Evolutionary conservation across 805 yeast genomes (phyloP).

Genomic region (Ogataea haglerorum): DNA sequence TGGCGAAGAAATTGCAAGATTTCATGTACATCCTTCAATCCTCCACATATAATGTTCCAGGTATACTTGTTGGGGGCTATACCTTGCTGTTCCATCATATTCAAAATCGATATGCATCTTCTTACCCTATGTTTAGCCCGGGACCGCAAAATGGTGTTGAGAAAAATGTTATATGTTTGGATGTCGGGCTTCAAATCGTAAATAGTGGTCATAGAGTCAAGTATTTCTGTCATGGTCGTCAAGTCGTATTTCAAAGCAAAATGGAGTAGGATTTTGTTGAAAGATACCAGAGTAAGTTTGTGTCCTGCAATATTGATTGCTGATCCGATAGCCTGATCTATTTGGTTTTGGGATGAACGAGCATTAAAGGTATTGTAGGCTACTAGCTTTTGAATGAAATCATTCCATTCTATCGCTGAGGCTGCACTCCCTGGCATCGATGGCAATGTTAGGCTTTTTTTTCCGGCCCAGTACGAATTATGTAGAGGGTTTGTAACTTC

Average conservation of each 20-base stretch:
- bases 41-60: conserved; percentile 16
- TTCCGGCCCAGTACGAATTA: not conserved
- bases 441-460: not conserved
- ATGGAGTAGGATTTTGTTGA: conserved; percentile 5
- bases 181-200: conserved; percentile 5
- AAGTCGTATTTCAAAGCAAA: conserved; percentile 12
- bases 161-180: conserved; percentile 13
- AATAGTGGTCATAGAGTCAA: conserved; percentile 1
- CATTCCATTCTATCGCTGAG: conserved; percentile 2
- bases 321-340: conserved; percentile 1
- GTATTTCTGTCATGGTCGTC: conserved; percentile 2
- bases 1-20: conserved; percentile 4
- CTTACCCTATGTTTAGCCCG: conserved; percentile 8
- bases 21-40: conserved; percentile 2
- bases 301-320: conserved; percentile 4
- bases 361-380: not conserved
- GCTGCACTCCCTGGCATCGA: not conserved
- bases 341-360: not conserved
- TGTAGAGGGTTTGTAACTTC: not conserved
- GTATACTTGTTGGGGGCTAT: conserved; percentile 15
- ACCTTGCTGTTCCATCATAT: conserved; percentile 3
- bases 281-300: conserved; percentile 5
- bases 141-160: conserved; percentile 9
- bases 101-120: conserved; percentile 7
- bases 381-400: not conserved